Conservation (phyloP, 2,329 filamentous ascomycete genomes). For the Graphilbum sp. region DNA sequence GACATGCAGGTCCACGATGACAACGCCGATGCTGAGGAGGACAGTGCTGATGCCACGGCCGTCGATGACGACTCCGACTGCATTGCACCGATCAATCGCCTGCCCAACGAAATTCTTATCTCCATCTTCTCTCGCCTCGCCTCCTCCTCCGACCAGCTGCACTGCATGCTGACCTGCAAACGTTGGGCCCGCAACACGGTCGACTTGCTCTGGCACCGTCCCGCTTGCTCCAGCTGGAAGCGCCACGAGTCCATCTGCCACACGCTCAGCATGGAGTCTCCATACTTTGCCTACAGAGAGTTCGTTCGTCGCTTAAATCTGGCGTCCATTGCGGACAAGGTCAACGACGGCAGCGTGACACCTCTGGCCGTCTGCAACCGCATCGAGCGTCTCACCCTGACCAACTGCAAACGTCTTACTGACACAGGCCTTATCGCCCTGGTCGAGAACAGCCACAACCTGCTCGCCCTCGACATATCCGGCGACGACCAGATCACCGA, state of each 20-base stretch:
- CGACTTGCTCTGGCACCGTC: conserved; percentile 86
- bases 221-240: conserved; percentile 73
- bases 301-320: conserved; percentile 88
- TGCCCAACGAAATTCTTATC: conserved; percentile 92
- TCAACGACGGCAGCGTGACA: conserved; percentile 81
- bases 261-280: conserved; percentile 54
- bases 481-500: conserved; percentile 74
- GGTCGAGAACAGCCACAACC: conserved; percentile 59
- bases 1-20: conserved; percentile 56
- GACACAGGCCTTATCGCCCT: conserved; percentile 70
- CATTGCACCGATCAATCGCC: conserved; percentile 61
- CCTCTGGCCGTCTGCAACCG: conserved; percentile 75
- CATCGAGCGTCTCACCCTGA: conserved; percentile 83
- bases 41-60: conserved; percentile 15
- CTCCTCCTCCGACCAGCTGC: conserved; percentile 59
- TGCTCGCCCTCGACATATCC: conserved; percentile 84
- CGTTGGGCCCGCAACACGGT: conserved; percentile 87
- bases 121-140: conserved; percentile 75
- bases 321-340: conserved; percentile 52
- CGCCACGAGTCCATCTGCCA: conserved; percentile 68
- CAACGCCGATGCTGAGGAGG: conserved; percentile 17
- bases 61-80: conserved; percentile 20
- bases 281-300: conserved; percentile 77
- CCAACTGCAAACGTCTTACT: conserved; percentile 71
- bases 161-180: conserved; percentile 88